Evolutionary conservation across 495 filamentous ascomycete genomes (phyloP), one percentile per base, ranked within the genome.

Genomic region (Astrothelium subdiscretum): DNA sequence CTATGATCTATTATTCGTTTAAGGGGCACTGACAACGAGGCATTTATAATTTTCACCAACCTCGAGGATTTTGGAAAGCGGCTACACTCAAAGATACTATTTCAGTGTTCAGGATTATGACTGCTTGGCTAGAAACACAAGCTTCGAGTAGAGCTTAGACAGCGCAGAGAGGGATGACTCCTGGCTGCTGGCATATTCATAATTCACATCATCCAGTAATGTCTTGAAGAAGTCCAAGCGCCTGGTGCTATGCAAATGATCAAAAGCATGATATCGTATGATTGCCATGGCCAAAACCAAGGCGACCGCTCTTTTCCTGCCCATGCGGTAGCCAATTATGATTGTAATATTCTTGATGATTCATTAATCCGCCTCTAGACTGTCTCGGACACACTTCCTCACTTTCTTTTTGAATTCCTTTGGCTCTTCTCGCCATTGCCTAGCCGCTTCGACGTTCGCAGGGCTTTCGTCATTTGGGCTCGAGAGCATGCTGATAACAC

Each of bases 401-500:
- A 65, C 69, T 59, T 61, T 60, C 65, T 60, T 67, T 60, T 68
- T 64, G 48, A 73, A 64, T 62, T 68, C 66, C 66, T 69, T 84
- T 59, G 83, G 77, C 69, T 97, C 88, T 67, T 92, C 90, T 29
- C 94, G 80, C 85, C 95, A 88, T 72, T 97, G 67, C 52, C 86
- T 78, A 12, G 91, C 92, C 0, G 94, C 94, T 71, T 98, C 94
- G 10, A 97, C 83, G 70, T 98, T 97, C 1, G 94, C 94, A 0
- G 95, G 90, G 67, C 87, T 92, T 81, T 97, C 94, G 65, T 94
- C 89, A 71, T 97, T 98, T 31, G 95, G 94, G 66, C 87, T 88
- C 58, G 87, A 86, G 51, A 98, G 87, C 83, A 98, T 87, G 66
- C 88, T 92, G 69, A 98, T 95, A 15, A 96, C 90, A 61, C 87